Base-by-base conservation (phyloP, 768 basidiomycete species). In the Cyclocybe cylindracea region DNA sequence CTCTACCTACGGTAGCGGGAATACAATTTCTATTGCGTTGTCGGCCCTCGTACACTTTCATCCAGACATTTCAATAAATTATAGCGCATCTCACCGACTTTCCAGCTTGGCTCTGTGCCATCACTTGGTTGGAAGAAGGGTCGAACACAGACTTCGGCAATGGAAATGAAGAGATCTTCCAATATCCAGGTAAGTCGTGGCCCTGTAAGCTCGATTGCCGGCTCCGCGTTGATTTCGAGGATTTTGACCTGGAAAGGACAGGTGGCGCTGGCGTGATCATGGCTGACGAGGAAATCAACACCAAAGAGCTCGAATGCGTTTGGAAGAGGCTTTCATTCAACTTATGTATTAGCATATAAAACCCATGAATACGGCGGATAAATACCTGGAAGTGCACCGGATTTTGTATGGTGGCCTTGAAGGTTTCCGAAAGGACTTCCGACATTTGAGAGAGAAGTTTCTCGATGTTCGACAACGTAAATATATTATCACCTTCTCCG, bases 271-370 rank as follows among this genome's bases (percentile, higher is more conserved):
- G 43, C 48, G 44, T 56, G 56, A 44, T 55, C 60, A 61, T 81
- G 80, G 46, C 78, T 78, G n/a, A 98, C 79, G 10, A 98, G 75
- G 53, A 99, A 89, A 67, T 99, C 97, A n/a, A 90, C 80, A 0
- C 97, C 97, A 62, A 87, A 98, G 11, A 98, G 80, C 66, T 98
- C 96, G 63, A 98, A 98, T 0, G 91, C 92, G 64, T 98, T 98
- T 1, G 91, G 86, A n/a, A 94, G 66, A 1, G 89, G 80, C 91
- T 97, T 64, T n/a, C 10, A 34, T 40, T 7, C n/a, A 51, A 18
- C 13, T 44, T 19, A 29, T 46, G 24, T 2, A 16, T n/a, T 19
- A 13, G 3, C 9, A n/a, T 24, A 2, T 11, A 40, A 42, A 19
- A 36, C 44, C 14, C n/a, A 32, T 24, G 46, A 37, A 10, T 10